Evolutionary conservation across 805 yeast species (phyloP).

Genomic region (Yarrowia divulgata): DNA sequence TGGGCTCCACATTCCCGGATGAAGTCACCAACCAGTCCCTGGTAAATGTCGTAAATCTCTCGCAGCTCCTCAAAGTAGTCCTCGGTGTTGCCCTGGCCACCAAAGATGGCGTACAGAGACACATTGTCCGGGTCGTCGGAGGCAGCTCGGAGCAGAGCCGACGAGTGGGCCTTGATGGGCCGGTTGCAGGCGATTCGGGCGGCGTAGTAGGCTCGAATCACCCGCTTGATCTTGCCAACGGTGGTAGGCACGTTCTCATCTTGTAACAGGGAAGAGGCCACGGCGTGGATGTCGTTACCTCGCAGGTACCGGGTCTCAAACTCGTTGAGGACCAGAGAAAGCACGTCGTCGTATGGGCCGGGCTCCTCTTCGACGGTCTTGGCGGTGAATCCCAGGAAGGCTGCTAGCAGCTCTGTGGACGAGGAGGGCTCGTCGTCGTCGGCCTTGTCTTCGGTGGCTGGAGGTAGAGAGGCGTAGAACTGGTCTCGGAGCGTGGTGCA

Average conservation of each 20-base stretch:
- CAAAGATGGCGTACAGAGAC: constrained; percentile 82
- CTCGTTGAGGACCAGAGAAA: constrained; percentile 74
- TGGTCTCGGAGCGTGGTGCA: constrained; percentile 89
- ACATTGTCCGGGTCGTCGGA: constrained; percentile 58
- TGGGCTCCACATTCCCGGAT: constrained; percentile 72
- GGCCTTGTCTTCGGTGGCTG: constrained; percentile 83
- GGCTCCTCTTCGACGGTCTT: constrained; percentile 51
- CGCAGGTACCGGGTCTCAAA: constrained; percentile 81
- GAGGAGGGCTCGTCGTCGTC: constrained; percentile 88
- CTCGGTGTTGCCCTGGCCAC: constrained; percentile 99
- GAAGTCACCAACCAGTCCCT: constrained; percentile 75
- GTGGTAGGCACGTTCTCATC: constrained; percentile 56
- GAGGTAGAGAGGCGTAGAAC: constrained; percentile 73
- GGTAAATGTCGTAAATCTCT: constrained; percentile 78
- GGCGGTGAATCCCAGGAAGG: constrained; percentile 70
- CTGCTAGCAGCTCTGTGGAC: constrained; percentile 82
- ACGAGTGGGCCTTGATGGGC: constrained; percentile 59
- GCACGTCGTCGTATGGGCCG: constrained; percentile 72
- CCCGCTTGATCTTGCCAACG: constrained; percentile 68
- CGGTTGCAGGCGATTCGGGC: constrained; percentile 61
- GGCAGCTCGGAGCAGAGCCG: constrained; percentile 72
- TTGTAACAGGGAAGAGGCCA: constrained; percentile 72
- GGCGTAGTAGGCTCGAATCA: constrained; percentile 79
- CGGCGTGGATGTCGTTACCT: constrained; percentile 84
- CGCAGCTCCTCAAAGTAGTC: constrained; percentile 97